Evolutionary conservation across 495 filamentous ascomycete species (phyloP).

Genomic region (Xylaria telfairii): DNA sequence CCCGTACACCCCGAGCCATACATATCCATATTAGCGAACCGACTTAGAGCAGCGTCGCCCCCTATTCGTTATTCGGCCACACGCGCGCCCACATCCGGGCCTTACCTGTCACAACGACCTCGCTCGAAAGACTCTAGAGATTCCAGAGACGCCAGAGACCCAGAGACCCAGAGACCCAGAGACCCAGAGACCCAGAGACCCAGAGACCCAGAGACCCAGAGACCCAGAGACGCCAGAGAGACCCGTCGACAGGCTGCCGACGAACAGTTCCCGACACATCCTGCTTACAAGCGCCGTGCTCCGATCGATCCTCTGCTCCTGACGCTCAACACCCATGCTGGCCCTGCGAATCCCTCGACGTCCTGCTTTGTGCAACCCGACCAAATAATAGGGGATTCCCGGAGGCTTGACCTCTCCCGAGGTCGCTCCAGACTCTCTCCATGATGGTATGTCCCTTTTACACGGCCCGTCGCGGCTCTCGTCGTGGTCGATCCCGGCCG

Average conservation of each 20-base stretch:
- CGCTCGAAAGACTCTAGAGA: not conserved
- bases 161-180: no score
- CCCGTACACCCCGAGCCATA: not conserved
- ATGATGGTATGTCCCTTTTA: constrained; percentile 43
- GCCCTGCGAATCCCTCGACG: constrained; percentile 37
- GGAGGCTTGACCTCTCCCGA: constrained; percentile 46
- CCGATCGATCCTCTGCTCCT: constrained; percentile 20
- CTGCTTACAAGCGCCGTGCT: constrained; percentile 12
- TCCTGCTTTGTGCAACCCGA: constrained; percentile 41
- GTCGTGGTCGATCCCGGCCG: constrained; percentile 15
- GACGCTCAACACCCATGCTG: constrained; percentile 45
- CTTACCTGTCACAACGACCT: not conserved
- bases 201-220: no score
- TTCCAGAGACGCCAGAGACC: no score
- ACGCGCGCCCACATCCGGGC: not conserved
- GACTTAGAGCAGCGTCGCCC: not conserved
- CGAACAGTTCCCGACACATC: not conserved
- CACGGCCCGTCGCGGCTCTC: constrained; percentile 6
- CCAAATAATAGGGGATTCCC: constrained; percentile 39
- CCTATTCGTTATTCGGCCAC: not conserved
- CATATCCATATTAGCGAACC: constrained; percentile 13
- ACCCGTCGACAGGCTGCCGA: not conserved
- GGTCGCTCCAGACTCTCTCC: constrained; percentile 41
- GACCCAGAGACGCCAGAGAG: no score
- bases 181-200: no score